These are phyloP conservation scores for Gaultheria prostrata DNA, from an alignment of 148 eudicot genomes.

Conservation along the genomic window DNA sequence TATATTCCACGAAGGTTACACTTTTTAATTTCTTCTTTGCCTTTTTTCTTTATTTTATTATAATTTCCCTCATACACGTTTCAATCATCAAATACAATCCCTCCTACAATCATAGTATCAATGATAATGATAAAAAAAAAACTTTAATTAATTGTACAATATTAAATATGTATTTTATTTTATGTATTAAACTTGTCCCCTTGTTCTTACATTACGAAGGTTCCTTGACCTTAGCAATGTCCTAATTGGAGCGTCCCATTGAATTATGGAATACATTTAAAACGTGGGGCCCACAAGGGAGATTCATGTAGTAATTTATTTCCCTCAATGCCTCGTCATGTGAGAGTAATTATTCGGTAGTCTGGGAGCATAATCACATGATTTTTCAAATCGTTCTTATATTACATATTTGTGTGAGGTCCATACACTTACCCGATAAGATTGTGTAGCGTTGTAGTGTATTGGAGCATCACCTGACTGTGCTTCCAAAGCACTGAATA, in stretches of 20 bases:
- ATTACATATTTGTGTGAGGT: too few species aligned
- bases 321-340: conserved; percentile 24
- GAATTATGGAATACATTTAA: background rate
- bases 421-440: too few species aligned
- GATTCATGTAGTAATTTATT: conserved; percentile 19
- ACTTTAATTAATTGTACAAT: background rate
- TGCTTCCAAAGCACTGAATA: too few species aligned
- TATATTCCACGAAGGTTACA: background rate
- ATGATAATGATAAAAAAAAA: background rate
- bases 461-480: too few species aligned
- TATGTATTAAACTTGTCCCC: background rate
- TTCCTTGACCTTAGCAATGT: conserved; percentile 10
- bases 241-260: conserved; percentile 11
- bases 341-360: background rate
- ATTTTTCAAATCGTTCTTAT: too few species aligned
- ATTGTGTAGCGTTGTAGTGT: too few species aligned
- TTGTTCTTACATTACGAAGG: conserved; percentile 1
- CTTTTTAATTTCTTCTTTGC: background rate
- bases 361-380: too few species aligned
- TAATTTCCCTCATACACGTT: background rate
- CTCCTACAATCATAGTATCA: background rate
- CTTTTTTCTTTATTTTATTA: background rate
- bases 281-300: conserved; percentile 6
- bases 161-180: background rate
- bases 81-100: background rate